Conservation (phyloP, 2,329 filamentous ascomycete species). For the Diaporthe sp. region DNA sequence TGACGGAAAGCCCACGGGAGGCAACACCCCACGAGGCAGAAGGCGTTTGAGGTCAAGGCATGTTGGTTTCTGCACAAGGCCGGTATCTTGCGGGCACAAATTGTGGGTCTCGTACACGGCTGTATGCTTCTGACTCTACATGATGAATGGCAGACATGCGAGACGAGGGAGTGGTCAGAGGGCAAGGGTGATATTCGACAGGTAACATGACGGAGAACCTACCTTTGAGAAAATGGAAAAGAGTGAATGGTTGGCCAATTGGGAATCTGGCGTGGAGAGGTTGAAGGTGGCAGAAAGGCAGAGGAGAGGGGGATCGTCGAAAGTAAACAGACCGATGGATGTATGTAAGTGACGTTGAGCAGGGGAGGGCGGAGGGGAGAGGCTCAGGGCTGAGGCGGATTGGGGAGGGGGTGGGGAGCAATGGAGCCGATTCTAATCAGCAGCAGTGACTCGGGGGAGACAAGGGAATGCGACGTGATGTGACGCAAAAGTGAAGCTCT, state of each 20-base stretch:
- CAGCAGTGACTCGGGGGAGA: background rate
- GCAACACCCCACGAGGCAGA: conserved; percentile 7
- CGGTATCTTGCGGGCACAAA: background rate
- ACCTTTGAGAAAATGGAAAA: background rate
- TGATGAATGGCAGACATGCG: background rate
- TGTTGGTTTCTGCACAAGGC: conserved; percentile 22
- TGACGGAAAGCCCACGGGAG: background rate
- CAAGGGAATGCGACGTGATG: conserved; percentile 22
- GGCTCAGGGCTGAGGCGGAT: background rate
- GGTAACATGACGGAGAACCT: background rate
- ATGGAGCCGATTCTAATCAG: conserved; percentile 15
- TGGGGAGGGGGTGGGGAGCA: background rate
- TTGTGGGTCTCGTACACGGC: conserved; percentile 21
- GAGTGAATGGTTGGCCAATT: background rate
- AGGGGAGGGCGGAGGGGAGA: background rate
- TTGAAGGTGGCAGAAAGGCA: background rate
- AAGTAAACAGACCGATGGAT: conserved; percentile 2
- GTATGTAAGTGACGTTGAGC: background rate
- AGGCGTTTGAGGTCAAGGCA: conserved; percentile 9
- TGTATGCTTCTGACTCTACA: conserved; percentile 9
- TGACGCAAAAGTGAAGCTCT: conserved; percentile 5
- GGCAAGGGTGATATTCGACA: conserved; percentile 13
- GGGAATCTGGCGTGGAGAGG: background rate
- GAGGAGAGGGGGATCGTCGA: background rate
- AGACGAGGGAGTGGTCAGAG: background rate